Percentiles rank a stretch among this genome's conserved stretches.
Conservation (phyloP, 306 rosid species). For the Sesbania bispinosa region DNA sequence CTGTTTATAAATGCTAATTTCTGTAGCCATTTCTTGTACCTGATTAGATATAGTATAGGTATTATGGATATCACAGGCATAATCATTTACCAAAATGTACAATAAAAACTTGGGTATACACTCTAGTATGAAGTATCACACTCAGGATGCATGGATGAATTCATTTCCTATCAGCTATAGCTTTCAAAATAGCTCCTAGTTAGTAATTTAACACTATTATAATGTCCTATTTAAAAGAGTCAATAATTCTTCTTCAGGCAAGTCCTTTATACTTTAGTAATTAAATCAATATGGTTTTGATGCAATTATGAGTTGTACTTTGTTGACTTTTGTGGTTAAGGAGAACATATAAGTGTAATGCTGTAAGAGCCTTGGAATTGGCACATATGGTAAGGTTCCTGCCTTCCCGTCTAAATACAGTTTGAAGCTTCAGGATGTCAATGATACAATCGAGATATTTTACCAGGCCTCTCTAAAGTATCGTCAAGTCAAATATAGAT, state of each 20-base stretch:
- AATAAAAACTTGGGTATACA: neutral
- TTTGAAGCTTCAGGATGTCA: neutral
- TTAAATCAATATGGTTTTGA: neutral
- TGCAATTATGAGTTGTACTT: neutral
- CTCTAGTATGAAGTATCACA: conserved; percentile 8
- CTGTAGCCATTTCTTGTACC: conserved; percentile 65
- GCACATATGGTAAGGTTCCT: neutral
- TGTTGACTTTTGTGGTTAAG: neutral
- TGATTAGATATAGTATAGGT: conserved; percentile 34
- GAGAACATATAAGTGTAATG: neutral
- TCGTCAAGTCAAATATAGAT: conserved; percentile 5
- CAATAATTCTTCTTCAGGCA: neutral
- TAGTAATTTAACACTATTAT: neutral
- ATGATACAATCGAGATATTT: neutral
- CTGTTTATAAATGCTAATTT: conserved; percentile 47
- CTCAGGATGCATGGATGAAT: neutral
- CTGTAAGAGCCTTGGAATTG: neutral
- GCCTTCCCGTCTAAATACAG: neutral
- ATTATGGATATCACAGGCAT: conserved; percentile 1
- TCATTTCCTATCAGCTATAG: conserved; percentile 7
- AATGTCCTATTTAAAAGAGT: neutral
- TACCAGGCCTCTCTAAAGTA: neutral
- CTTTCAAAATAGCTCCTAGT: conserved; percentile 7
- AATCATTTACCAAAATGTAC: neutral
- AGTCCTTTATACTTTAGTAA: neutral